A percentile compares a stretch with the other conserved stretches of the same genome.
Evolutionary conservation across 1,284 basidiomycete genomes (phyloP).

Genomic region (Sporisorium graminicola): DNA sequence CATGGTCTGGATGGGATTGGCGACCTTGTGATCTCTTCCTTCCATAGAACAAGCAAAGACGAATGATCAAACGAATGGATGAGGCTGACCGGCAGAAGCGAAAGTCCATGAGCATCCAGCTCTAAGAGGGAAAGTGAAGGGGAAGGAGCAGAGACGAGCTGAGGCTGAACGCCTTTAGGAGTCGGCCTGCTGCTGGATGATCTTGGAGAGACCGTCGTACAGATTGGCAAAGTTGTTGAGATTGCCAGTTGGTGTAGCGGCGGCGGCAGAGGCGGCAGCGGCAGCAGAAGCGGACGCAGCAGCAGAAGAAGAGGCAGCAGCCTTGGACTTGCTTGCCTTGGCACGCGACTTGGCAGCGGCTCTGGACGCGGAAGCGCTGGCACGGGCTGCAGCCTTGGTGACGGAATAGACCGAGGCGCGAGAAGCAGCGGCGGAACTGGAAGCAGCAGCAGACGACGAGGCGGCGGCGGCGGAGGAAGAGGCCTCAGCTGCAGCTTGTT

Average conservation of each 20-base stretch:
- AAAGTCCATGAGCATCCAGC: conserved; percentile 33
- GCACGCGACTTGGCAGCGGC: conserved; percentile 35
- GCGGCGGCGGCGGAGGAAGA: conserved; percentile 32
- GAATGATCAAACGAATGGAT: conserved; percentile 8
- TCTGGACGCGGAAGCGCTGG: conserved; percentile 35
- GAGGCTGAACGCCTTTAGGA: conserved; percentile 5
- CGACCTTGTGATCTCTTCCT: conserved; percentile 24
- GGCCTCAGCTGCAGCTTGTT: conserved; percentile 30
- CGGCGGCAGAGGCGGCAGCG: conserved; percentile 32
- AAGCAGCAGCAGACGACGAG: conserved; percentile 40
- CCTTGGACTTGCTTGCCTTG: conserved; percentile 38
- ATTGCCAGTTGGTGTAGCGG: conserved; percentile 55
- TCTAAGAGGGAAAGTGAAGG: not conserved
- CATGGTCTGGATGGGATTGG: not conserved
- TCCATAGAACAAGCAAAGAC: conserved; percentile 15
- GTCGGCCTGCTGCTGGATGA: conserved; percentile 54
- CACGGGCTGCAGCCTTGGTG: conserved; percentile 48
- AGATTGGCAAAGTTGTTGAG: conserved; percentile 64
- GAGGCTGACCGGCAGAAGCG: conserved; percentile 28
- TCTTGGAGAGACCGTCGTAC: conserved; percentile 62
- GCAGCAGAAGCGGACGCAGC: conserved; percentile 24
- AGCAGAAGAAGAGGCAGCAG: conserved; percentile 21
- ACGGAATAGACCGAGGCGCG: conserved; percentile 48
- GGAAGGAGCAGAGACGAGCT: not conserved
- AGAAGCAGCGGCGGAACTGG: conserved; percentile 44